Evolutionary conservation across 352 stramenopile genomes (phyloP).

Genomic region (Thalassiosira delicatula): DNA sequence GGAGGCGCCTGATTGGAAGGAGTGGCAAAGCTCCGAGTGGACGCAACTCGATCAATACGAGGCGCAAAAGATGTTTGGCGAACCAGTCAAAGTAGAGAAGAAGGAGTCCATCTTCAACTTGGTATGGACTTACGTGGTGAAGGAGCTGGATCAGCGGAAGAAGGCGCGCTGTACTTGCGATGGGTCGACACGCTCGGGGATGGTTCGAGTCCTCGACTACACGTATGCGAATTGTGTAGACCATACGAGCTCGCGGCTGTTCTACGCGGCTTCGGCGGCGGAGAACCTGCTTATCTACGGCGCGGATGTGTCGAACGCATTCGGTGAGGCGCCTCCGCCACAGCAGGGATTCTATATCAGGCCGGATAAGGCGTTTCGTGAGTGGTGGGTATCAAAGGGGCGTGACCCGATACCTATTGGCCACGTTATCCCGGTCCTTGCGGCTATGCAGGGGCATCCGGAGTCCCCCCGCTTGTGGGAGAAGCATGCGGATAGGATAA

Average conservation of each 20-base stretch:
- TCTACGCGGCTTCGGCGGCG: constrained; percentile 2
- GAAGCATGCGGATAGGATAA: constrained; percentile 12
- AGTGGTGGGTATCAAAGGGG: constrained; percentile 39
- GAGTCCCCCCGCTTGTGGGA: constrained; percentile 58
- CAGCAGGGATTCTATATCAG: constrained; percentile 24
- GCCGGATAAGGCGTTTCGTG: constrained; percentile 30
- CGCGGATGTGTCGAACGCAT: constrained; percentile 36
- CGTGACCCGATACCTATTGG: constrained; percentile 21
- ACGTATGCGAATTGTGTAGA: constrained; percentile 51
- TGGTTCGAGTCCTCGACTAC: constrained; percentile 25
- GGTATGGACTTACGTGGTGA: constrained; percentile 27
- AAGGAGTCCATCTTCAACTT: constrained; percentile 11
- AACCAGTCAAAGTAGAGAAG: background rate
- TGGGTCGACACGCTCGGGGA: constrained; percentile 1
- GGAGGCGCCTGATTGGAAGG: background rate
- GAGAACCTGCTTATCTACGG: constrained; percentile 30
- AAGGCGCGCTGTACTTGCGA: constrained; percentile 29
- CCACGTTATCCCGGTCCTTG: constrained; percentile 33
- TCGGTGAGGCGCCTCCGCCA: constrained; percentile 36
- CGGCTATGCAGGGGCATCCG: constrained; percentile 53
- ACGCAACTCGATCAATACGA: constrained; percentile 6
- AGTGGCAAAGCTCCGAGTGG: background rate
- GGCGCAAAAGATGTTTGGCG: constrained; percentile 45
- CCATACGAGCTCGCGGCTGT: constrained; percentile 37
- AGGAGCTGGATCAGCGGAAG: constrained; percentile 5